Percentiles rank a stretch among this genome's conserved stretches.
These are phyloP conservation scores for Diaporthe velutina DNA, from an alignment of 2,329 filamentous ascomycete genomes.

Conservation along the genomic window DNA sequence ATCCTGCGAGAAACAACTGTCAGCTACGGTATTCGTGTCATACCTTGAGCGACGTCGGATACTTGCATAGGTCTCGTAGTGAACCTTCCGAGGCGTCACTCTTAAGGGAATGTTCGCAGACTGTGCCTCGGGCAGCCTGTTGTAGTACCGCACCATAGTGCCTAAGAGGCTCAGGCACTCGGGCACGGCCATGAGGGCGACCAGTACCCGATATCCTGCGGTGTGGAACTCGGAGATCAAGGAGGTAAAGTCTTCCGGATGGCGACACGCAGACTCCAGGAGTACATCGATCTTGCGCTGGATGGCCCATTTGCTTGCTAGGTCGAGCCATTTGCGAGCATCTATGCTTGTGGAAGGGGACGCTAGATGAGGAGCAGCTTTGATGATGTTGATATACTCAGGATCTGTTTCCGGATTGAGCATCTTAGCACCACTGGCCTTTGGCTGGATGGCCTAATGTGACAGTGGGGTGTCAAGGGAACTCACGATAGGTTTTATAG, in stretches of 20 bases:
- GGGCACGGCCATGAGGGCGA: slow-evolving; percentile 58
- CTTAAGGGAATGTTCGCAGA: slow-evolving; percentile 53
- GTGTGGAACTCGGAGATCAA: slow-evolving; percentile 52
- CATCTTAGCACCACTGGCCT: neutral
- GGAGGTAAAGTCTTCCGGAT: slow-evolving; percentile 55
- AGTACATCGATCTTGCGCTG: slow-evolving; percentile 52
- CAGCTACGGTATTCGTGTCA: neutral
- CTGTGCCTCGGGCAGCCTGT: slow-evolving; percentile 51
- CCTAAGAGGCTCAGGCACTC: slow-evolving; percentile 57
- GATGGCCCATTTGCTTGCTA: slow-evolving; percentile 53
- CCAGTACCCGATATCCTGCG: slow-evolving; percentile 53
- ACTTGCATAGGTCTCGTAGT: slow-evolving; percentile 57
- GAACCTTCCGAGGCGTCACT: slow-evolving; percentile 58
- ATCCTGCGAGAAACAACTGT: neutral
- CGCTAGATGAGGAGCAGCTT: slow-evolving; percentile 38
- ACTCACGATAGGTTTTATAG: slow-evolving; percentile 58
- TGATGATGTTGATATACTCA: slow-evolving; percentile 50
- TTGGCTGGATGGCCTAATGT: too few relatives aligned
- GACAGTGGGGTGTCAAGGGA: neutral
- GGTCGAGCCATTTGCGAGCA: slow-evolving; percentile 59
- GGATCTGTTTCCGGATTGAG: slow-evolving; percentile 48
- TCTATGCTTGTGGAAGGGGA: slow-evolving; percentile 54
- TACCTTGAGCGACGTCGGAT: too few relatives aligned
- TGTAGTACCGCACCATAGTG: slow-evolving; percentile 55
- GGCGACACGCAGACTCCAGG: slow-evolving; percentile 60